Base-by-base conservation (phyloP, 1,284 basidiomycete genomes). In the Microbotryomycetes sp. region DNA sequence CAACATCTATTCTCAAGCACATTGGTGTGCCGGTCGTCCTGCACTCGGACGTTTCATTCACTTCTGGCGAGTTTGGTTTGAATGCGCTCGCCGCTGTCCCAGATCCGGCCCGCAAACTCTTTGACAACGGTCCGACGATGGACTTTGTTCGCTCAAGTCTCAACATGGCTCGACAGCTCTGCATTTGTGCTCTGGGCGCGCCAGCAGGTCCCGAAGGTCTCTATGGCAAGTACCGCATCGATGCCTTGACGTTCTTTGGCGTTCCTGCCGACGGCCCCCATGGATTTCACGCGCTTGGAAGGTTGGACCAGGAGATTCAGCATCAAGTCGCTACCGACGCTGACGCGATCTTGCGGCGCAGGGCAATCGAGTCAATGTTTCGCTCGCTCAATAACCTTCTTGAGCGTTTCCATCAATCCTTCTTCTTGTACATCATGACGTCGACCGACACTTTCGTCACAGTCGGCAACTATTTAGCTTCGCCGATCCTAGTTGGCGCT, bases 381-480 rank as follows among this genome's bases (percentile, higher is more conserved):
- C 83, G 92, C 59, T 89, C 91, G 9, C 83, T 85, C 73, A 96
- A 94, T 76, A 97, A 97, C 73, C 81, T 96, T 6, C 81, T 96
- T 13, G 92, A 97, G 73, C 84, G 92, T 15, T 83, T 97, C 24
- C 92, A 97, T 74, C 91, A 92, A 4, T 93, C 90, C 1, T 92
- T 93, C 77, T 94, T 96, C 79, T 91, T 97, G 77, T 97, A 92
- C 77, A 80, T 97, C 61, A 78, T 93, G 61, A 83, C 87, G 4
- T 81, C 80, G 27, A 83, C 87, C 0, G 81, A 82, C n/a, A 80
- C 79, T 1, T 94, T 94, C 76, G 80, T 91, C 70, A 89, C 92
- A 71, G 90, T 96, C 18, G 91, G 90, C 0, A 84, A 81, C 71
- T 97, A 90, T 75, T 81, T 97, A 3, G 91, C 92, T 0, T 88